Percentiles rank a stretch among this genome's conserved stretches.
These are phyloP conservation scores for Sinapis alba DNA, from an alignment of 441 rosid species.

Conservation along the genomic window DNA sequence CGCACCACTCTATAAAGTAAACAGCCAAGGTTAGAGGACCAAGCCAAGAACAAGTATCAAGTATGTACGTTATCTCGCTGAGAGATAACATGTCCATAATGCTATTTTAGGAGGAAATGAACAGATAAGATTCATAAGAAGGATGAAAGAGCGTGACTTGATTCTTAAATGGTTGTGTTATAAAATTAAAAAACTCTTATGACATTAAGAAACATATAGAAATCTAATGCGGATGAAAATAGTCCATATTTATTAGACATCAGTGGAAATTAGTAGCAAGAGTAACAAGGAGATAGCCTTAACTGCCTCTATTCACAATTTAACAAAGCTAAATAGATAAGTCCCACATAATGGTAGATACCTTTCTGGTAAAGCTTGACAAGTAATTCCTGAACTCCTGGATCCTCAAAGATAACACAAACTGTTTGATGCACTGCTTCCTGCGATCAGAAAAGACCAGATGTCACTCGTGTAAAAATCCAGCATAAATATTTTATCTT, in stretches of 20 bases:
- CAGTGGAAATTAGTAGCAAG: neutral
- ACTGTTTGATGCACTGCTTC: constrained; percentile 97
- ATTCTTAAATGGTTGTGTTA: neutral
- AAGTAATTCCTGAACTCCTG: constrained; percentile 95
- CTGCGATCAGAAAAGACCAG: constrained; percentile 46
- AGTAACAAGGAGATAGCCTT: constrained; percentile 9
- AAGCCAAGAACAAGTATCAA: neutral
- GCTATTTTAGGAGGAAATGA: constrained; percentile 7
- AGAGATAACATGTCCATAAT: neutral
- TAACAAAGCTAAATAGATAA: neutral
- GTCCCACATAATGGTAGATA: constrained; percentile 28
- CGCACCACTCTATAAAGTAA: constrained; percentile 80
- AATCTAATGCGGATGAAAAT: constrained; percentile 5
- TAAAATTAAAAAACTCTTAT: neutral
- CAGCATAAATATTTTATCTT: neutral
- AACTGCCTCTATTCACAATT: neutral
- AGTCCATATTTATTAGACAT: neutral
- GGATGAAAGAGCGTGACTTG: neutral
- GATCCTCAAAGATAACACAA: constrained; percentile 94
- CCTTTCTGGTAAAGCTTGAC: constrained; percentile 97
- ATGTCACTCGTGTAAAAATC: neutral
- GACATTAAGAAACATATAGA: neutral
- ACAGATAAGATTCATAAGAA: neutral
- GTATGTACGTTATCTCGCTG: constrained; percentile 6
- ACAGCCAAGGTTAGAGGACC: constrained; percentile 10